Evolutionary conservation across 2,329 filamentous ascomycete species (phyloP).

Genomic region (Thielaviopsis euricoi): DNA sequence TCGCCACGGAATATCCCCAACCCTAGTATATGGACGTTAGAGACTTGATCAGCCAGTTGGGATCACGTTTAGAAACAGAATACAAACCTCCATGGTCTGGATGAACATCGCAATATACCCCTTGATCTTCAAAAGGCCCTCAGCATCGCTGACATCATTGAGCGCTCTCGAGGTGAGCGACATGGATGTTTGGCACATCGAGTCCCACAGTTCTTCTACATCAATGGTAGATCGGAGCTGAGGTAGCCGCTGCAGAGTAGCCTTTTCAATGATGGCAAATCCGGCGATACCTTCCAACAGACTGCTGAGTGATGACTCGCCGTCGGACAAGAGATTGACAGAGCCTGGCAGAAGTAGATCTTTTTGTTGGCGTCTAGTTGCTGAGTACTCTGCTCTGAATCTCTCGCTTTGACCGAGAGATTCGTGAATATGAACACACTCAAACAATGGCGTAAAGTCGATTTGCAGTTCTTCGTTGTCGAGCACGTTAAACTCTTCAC

Average conservation of each 20-base stretch:
- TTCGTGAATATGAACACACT: constrained; percentile 91
- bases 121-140: constrained; percentile 86
- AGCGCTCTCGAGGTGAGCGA: constrained; percentile 66
- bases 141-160: constrained; percentile 67
- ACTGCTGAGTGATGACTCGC: constrained; percentile 73
- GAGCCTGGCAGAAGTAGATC: constrained; percentile 68
- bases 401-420: constrained; percentile 83
- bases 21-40: constrained; percentile 32
- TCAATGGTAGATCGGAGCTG: constrained; percentile 70
- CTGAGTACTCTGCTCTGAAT: constrained; percentile 82
- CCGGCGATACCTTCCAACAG: constrained; percentile 86
- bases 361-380: constrained; percentile 78
- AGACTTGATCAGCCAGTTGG: neutral
- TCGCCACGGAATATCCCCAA: constrained; percentile 74
- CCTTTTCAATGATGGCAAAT: constrained; percentile 90
- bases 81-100: constrained; percentile 81
- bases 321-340: constrained; percentile 64
- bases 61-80: neutral
- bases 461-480: constrained; percentile 92
- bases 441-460: constrained; percentile 85
- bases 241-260: constrained; percentile 74
- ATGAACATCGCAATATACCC: constrained; percentile 86
- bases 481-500: constrained; percentile 85
- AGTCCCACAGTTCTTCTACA: constrained; percentile 95
- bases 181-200: constrained; percentile 83